phyloP scores from a whole-genome alignment of 495 filamentous ascomycete genomes.

The Staphylotrichum tortipilum region DNA sequence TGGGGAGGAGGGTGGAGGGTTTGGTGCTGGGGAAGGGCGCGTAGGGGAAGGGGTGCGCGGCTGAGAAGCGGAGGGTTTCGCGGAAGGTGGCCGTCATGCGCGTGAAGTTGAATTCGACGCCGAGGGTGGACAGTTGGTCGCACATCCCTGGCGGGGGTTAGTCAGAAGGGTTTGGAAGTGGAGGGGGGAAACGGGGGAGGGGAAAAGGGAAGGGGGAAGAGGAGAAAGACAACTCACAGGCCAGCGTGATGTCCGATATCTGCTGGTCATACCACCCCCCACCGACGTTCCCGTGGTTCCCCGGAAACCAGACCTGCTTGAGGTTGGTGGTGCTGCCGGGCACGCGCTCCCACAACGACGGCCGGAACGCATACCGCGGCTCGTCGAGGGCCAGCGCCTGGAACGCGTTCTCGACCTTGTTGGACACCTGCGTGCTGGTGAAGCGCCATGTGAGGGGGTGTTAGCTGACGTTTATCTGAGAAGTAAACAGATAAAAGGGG shows the following conservation, averaged over 20 bases:
- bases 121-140: conserved; percentile 27
- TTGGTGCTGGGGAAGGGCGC: conserved; percentile 7
- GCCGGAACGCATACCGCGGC: conserved; percentile 52
- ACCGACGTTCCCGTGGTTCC: conserved; percentile 56
- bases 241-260: conserved; percentile 24
- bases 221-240: conserved; percentile 14
- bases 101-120: conserved; percentile 26
- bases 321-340: conserved; percentile 32
- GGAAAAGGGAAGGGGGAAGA: too few relatives aligned
- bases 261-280: conserved; percentile 37
- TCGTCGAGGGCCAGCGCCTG: conserved; percentile 67
- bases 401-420: conserved; percentile 57
- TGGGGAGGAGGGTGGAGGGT: conserved; percentile 1
- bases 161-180: neutral
- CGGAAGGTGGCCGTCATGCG: conserved; percentile 20
- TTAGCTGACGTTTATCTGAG: conserved; percentile 3
- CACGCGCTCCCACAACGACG: conserved; percentile 49
- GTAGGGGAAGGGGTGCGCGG: conserved; percentile 26
- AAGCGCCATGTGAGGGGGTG: conserved; percentile 31
- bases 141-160: conserved; percentile 25
- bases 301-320: conserved; percentile 65
- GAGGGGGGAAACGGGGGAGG: too few relatives aligned
- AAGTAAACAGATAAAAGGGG: neutral
- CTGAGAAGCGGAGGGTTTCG: conserved; percentile 22
- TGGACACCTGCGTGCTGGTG: conserved; percentile 49